Conservation (phyloP, 768 basidiomycete genomes). For the Boletus fagicola region DNA sequence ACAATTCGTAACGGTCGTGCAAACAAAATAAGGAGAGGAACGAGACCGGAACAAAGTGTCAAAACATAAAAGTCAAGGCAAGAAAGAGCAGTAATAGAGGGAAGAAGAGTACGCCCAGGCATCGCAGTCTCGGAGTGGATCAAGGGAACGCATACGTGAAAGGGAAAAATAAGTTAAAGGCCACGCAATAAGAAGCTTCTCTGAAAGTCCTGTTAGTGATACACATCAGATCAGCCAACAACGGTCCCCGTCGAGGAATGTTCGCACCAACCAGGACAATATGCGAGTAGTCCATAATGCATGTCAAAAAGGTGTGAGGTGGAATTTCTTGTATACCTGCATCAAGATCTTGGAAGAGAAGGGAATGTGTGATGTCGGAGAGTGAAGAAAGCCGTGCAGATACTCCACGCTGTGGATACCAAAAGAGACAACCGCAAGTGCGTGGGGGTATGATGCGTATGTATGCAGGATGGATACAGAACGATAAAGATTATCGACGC, state of each 20-base stretch:
- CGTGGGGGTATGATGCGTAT: constrained; percentile 29
- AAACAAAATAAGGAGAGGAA: constrained; percentile 11
- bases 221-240: constrained; percentile 16
- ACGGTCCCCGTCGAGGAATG: constrained; percentile 10
- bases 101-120: not conserved
- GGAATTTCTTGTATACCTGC: constrained; percentile 25
- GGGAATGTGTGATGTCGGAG: constrained; percentile 14
- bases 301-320: constrained; percentile 26
- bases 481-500: constrained; percentile 32
- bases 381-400: constrained; percentile 12
- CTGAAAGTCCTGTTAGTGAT: constrained; percentile 23
- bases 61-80: constrained; percentile 11
- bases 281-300: constrained; percentile 30
- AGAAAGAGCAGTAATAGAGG: constrained; percentile 6
- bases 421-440: constrained; percentile 19
- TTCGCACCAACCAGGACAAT: constrained; percentile 22
- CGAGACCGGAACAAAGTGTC: constrained; percentile 1
- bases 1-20: constrained; percentile 27
- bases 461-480: constrained; percentile 35
- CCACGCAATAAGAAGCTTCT: constrained; percentile 22
- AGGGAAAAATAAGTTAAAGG: constrained; percentile 19
- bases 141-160: constrained; percentile 11
- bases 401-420: constrained; percentile 17
- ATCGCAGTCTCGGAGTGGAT: not conserved
- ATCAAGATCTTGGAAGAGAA: constrained; percentile 11